Evolutionary conservation across 2,329 filamentous ascomycete genomes (phyloP).

Genomic region (Aphanocladium album): DNA sequence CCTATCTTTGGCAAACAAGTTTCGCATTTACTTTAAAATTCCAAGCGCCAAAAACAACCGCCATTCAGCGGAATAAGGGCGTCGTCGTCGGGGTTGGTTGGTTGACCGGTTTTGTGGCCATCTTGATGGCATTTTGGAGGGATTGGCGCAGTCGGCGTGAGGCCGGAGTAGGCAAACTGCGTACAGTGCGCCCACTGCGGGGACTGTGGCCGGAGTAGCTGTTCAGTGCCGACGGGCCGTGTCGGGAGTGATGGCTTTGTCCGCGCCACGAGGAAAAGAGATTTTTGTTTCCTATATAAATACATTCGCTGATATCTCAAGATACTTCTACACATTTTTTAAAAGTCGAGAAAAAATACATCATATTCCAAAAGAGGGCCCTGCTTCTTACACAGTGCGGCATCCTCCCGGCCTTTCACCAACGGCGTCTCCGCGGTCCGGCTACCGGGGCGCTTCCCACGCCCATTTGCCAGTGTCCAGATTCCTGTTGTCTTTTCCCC

Average conservation of each 20-base stretch:
- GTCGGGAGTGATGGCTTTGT: neutral
- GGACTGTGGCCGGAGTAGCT: constrained; percentile 6
- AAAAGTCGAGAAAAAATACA: neutral
- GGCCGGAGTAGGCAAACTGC: neutral
- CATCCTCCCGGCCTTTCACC: neutral
- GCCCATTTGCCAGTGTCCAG: neutral
- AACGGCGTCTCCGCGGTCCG: constrained; percentile 6
- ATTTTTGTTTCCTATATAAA: too few species aligned
- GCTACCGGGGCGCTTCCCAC: constrained; percentile 5
- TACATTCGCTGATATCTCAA: neutral
- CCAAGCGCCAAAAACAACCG: constrained; percentile 13
- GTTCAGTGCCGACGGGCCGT: neutral
- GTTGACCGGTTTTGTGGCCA: neutral
- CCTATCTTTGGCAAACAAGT: constrained; percentile 12
- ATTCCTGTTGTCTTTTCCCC: neutral
- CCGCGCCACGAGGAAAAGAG: too few species aligned
- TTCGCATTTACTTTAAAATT: constrained; percentile 16
- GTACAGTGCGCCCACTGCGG: neutral
- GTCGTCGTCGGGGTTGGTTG: neutral
- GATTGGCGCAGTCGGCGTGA: neutral
- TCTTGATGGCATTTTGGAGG: neutral
- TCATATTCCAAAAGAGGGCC: neutral
- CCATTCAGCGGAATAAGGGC: constrained; percentile 11
- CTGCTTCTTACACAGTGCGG: neutral
- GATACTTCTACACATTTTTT: neutral